Percentiles rank a stretch among this genome's conserved stretches.
phyloP scores from a whole-genome alignment of 768 basidiomycete species.

The Coprinellus micaceus region DNA sequence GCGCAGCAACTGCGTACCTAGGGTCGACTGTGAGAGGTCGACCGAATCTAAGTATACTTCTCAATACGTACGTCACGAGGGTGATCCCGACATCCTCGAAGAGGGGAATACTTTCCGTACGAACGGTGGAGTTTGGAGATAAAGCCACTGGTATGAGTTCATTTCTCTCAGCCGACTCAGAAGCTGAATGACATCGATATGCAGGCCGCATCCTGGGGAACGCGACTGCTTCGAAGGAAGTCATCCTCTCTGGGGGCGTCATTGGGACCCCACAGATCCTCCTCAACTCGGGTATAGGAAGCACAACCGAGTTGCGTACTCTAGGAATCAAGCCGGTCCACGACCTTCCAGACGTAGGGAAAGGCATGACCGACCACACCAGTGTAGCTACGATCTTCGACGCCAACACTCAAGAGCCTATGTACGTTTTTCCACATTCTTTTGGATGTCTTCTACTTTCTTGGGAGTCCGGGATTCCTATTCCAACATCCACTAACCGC shows the following conservation, averaged over 20 bases:
- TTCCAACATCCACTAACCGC: too few species aligned
- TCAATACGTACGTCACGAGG: not conserved
- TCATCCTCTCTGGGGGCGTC: slow-evolving; percentile 28
- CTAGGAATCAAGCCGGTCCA: slow-evolving; percentile 10
- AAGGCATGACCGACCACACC: slow-evolving; percentile 16
- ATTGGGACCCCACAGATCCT: slow-evolving; percentile 25
- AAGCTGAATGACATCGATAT: not conserved
- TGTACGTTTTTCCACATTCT: not conserved
- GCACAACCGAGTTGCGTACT: slow-evolving; percentile 3
- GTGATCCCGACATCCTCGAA: not conserved
- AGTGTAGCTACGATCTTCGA: not conserved
- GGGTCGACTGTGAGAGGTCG: not conserved
- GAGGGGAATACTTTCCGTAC: not conserved
- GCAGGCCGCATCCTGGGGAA: slow-evolving; percentile 20
- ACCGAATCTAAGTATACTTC: not conserved
- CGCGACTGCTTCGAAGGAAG: slow-evolving; percentile 23
- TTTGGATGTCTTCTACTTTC: not conserved
- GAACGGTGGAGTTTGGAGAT: slow-evolving; percentile 6
- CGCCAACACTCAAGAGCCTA: not conserved
- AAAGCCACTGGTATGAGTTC: not conserved
- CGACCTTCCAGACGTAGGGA: slow-evolving; percentile 15
- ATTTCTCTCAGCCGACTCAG: too few species aligned
- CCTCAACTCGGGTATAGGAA: slow-evolving; percentile 23
- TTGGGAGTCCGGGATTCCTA: too few species aligned
- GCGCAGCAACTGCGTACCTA: slow-evolving; percentile 1